Base-by-base conservation (phyloP, 768 basidiomycete species). In the Tricholoma sp. region DNA sequence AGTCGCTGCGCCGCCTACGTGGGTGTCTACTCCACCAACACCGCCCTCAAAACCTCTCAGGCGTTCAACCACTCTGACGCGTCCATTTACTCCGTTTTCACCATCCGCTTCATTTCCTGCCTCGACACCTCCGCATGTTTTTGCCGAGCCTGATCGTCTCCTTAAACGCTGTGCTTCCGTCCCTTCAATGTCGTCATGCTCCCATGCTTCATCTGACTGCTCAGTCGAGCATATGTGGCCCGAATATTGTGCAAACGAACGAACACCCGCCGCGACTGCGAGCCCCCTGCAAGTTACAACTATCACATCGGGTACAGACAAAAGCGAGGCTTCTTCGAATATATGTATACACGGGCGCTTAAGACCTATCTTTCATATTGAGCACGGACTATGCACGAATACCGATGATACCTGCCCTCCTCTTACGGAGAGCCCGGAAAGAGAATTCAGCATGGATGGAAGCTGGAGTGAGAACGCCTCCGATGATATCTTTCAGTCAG, bases 1-100 rank as follows among this genome's bases (percentile, higher is more conserved):
- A 10, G 5, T 31, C n/a, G n/a, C 29, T 39, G 61, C 70, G 34
- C 69, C 79, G 3, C 82, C 82, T 45, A 81, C 77, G 50, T 83
- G 83, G 83, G 80, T 77, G 43, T 78, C 83, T 12, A 82, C 79
- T 9, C 83, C 82, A 24, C 82, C 83, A 24, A 83, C 83, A 10
- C 82, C 83, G 35, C 81, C 81, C 19, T 70, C 75, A 52, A 75
- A 73, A 62, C 63, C 69, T 58, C 57, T 73, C 57, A 77, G 74
- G 51, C 72, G 73, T 54, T 73, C 73, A 2, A 67, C 72, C 52
- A 70, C 72, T 55, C 63, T 69, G 56, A 69, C 69, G 57, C 69
- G 68, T 41, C 68, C 70, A 54, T 61, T 66, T 35, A 66, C 72
- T 12, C 61, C 70, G 27, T 45, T 79, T 45, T 63, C 76, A 8